Percentiles rank a stretch among this genome's conserved stretches.
These are phyloP conservation scores for Fusarium vanettenii DNA, from an alignment of 2,329 filamentous ascomycete genomes.

Conservation along the genomic window DNA sequence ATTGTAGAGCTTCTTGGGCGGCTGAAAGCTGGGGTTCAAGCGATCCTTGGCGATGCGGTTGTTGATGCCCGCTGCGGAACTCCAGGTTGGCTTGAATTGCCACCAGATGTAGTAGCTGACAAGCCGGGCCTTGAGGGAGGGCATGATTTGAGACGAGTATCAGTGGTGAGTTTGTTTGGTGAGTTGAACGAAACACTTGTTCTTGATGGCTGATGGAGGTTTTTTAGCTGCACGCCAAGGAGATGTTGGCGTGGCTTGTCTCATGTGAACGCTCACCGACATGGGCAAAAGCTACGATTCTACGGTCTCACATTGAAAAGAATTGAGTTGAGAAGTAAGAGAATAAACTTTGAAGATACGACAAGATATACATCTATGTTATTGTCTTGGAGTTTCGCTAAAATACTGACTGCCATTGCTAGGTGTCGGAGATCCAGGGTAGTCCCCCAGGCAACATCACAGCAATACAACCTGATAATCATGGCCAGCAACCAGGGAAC, in stretches of 20 bases:
- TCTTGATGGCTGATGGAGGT: not conserved
- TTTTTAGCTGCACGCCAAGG: not conserved
- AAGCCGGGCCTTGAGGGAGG: slow-evolving; percentile 43
- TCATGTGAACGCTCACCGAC: not conserved
- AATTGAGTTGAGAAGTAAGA: not conserved
- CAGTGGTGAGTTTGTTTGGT: not conserved
- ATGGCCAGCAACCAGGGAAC: not conserved
- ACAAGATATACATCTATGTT: not conserved
- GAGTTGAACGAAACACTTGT: not conserved
- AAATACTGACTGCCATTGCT: not conserved
- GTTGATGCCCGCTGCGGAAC: slow-evolving; percentile 39
- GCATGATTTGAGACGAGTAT: slow-evolving; percentile 31
- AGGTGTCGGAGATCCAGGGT: slow-evolving; percentile 3
- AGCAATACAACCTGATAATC: not conserved
- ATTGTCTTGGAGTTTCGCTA: not conserved
- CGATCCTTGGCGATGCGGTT: slow-evolving; percentile 40
- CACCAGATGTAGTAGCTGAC: slow-evolving; percentile 45
- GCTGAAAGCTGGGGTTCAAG: slow-evolving; percentile 30
- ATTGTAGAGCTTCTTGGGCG: slow-evolving; percentile 40
- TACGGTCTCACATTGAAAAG: not conserved
- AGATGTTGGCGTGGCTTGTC: not conserved
- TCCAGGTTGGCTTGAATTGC: slow-evolving; percentile 41
- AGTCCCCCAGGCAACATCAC: not conserved
- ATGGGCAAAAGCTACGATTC: not conserved
- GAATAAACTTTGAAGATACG: not conserved